Conservation (phyloP, 768 basidiomycete species). For the Collybiopsis luxurians region DNA sequence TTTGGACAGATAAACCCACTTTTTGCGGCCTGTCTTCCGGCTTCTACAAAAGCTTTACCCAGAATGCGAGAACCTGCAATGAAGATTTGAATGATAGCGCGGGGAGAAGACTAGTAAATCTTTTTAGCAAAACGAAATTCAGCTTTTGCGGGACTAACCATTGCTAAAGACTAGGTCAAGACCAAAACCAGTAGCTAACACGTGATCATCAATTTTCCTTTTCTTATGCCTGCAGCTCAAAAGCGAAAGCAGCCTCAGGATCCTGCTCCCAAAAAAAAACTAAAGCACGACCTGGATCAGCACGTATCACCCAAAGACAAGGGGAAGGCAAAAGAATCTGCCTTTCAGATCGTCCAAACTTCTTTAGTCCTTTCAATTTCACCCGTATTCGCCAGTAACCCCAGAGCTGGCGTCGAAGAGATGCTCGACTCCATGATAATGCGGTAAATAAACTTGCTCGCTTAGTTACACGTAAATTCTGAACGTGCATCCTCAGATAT, state of each 20-base stretch:
- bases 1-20: slow-evolving; percentile 45
- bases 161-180: slow-evolving; percentile 2
- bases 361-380: slow-evolving; percentile 72
- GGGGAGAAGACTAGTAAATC: slow-evolving; percentile 63
- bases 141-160: not conserved
- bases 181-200: not conserved
- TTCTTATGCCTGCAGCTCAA: not conserved
- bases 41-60: slow-evolving; percentile 89
- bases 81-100: slow-evolving; percentile 75
- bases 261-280: too few species aligned
- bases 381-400: slow-evolving; percentile 75
- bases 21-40: slow-evolving; percentile 87
- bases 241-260: too few species aligned
- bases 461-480: not conserved
- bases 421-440: slow-evolving; percentile 94
- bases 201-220: not conserved
- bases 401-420: slow-evolving; percentile 77
- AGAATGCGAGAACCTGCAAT: slow-evolving; percentile 77
- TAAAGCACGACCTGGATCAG: too few species aligned
- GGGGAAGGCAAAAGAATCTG: slow-evolving; percentile 32
- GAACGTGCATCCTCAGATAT: slow-evolving; percentile 53
- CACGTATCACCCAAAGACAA: slow-evolving; percentile 42
- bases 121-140: too few species aligned
- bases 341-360: slow-evolving; percentile 65
- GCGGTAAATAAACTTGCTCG: slow-evolving; percentile 56